Percentiles rank a stretch among this genome's conserved stretches.
These are phyloP conservation scores for Boletus sensibilis DNA, from an alignment of 768 basidiomycete genomes.

Conservation along the genomic window DNA sequence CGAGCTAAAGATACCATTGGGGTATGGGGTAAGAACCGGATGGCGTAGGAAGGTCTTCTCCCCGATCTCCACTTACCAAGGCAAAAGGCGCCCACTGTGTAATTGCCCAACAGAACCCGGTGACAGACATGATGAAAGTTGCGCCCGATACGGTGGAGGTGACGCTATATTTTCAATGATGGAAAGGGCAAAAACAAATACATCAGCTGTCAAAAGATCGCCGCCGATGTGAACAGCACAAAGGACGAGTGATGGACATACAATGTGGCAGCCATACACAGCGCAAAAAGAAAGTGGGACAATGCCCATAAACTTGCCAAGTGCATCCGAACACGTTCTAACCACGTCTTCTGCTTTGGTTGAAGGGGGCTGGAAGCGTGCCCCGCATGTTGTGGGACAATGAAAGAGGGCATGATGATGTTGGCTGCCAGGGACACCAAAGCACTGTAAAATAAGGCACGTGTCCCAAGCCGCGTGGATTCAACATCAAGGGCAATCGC, in stretches of 20 bases:
- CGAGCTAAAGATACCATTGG: constrained; percentile 51
- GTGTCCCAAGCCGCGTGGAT: constrained; percentile 79
- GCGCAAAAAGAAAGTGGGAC: constrained; percentile 70
- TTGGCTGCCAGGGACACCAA: constrained; percentile 66
- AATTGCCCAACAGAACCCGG: constrained; percentile 92
- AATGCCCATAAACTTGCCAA: constrained; percentile 75
- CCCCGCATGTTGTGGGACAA: constrained; percentile 27
- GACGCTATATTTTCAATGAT: constrained; percentile 47
- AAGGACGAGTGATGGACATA: constrained; percentile 41
- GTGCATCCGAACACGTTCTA: constrained; percentile 53
- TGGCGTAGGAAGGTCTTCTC: not conserved
- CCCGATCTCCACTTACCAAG: constrained; percentile 49
- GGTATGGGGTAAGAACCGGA: constrained; percentile 19
- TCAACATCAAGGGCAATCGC: constrained; percentile 52
- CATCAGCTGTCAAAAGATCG: constrained; percentile 14
- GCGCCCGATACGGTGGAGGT: constrained; percentile 68
- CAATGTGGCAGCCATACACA: constrained; percentile 82
- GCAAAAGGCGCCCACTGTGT: constrained; percentile 93
- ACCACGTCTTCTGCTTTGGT: constrained; percentile 26
- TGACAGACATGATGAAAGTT: constrained; percentile 70
- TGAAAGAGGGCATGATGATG: constrained; percentile 68
- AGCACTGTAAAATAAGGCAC: constrained; percentile 79
- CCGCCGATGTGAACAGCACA: constrained; percentile 10
- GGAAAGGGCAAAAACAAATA: constrained; percentile 4
- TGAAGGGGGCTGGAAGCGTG: constrained; percentile 16